Percentiles rank a stretch among this genome's conserved stretches.
These are phyloP conservation scores for Blastocystis sp. DNA, from an alignment of 352 stramenopile species.

Conservation along the genomic window DNA sequence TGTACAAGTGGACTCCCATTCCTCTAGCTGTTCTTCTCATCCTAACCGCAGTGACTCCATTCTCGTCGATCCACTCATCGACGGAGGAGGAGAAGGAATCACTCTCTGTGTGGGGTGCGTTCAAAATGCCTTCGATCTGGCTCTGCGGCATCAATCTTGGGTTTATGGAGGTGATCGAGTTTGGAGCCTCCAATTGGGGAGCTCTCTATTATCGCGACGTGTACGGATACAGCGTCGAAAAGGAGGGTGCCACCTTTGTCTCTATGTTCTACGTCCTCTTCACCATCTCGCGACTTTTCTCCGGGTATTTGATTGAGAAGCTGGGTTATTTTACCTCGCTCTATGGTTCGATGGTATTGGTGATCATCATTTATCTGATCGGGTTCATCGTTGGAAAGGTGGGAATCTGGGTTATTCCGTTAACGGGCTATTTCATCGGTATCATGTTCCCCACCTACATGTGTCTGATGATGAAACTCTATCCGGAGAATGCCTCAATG, in stretches of 20 bases:
- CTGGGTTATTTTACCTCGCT: constrained; percentile 15
- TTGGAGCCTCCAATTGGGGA: constrained; percentile 45
- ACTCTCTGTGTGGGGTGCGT: not conserved
- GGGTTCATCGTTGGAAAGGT: not conserved
- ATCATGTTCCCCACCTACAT: constrained; percentile 51
- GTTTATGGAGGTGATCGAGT: constrained; percentile 53
- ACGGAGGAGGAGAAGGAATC: not conserved
- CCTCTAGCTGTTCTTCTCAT: not conserved
- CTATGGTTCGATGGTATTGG: not conserved
- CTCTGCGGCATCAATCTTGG: not conserved
- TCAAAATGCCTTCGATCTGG: not conserved
- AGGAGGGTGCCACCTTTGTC: constrained; percentile 39
- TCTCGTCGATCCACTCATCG: not conserved
- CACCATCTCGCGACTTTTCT: not conserved
- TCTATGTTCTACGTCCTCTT: constrained; percentile 44
- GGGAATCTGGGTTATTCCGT: constrained; percentile 39
- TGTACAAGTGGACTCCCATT: not conserved
- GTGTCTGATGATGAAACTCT: constrained; percentile 24
- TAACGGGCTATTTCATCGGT: constrained; percentile 41
- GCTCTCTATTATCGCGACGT: constrained; percentile 38
- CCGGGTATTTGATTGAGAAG: constrained; percentile 10
- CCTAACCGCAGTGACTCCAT: not conserved
- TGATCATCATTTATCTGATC: constrained; percentile 16
- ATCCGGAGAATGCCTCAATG: not conserved
- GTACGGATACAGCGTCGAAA: constrained; percentile 5